phyloP scores from a whole-genome alignment of 495 filamentous ascomycete species.

The Talaromyces wortmannii region DNA sequence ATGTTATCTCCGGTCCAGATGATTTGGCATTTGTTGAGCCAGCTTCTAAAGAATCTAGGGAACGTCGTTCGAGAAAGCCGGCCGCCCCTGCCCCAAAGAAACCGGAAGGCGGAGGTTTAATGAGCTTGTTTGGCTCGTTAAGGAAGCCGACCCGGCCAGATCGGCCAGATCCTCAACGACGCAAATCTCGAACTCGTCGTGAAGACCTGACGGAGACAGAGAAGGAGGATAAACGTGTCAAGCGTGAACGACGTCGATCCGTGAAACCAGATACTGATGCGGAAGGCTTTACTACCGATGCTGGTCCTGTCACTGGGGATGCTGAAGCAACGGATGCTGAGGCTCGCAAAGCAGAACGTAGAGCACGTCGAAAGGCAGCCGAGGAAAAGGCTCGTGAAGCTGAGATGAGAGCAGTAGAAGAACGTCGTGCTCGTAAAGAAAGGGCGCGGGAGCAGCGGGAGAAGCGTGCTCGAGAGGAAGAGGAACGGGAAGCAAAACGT shows the following conservation, averaged over 20 bases:
- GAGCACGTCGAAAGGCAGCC: conserved; percentile 29
- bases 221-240: conserved; percentile 35
- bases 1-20: conserved; percentile 44
- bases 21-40: conserved; percentile 70
- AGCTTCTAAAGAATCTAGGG: conserved; percentile 57
- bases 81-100: conserved; percentile 31
- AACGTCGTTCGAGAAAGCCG: conserved; percentile 46
- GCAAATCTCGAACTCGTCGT: conserved; percentile 31
- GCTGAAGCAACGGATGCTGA: conserved; percentile 46
- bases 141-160: conserved; percentile 28
- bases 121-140: conserved; percentile 41
- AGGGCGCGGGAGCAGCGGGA: conserved; percentile 33
- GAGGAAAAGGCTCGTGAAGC: conserved; percentile 26
- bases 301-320: conserved; percentile 21
- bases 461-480: conserved; percentile 35
- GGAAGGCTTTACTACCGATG: conserved; percentile 38
- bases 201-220: conserved; percentile 36
- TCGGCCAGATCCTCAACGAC: conserved; percentile 30
- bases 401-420: conserved; percentile 36
- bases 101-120: conserved; percentile 35
- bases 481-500: conserved; percentile 37
- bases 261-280: conserved; percentile 34
- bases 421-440: conserved; percentile 36
- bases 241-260: conserved; percentile 34
- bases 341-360: conserved; percentile 43